Conservation (phyloP, 2,329 filamentous ascomycete genomes). For the Xylariales sp. region DNA sequence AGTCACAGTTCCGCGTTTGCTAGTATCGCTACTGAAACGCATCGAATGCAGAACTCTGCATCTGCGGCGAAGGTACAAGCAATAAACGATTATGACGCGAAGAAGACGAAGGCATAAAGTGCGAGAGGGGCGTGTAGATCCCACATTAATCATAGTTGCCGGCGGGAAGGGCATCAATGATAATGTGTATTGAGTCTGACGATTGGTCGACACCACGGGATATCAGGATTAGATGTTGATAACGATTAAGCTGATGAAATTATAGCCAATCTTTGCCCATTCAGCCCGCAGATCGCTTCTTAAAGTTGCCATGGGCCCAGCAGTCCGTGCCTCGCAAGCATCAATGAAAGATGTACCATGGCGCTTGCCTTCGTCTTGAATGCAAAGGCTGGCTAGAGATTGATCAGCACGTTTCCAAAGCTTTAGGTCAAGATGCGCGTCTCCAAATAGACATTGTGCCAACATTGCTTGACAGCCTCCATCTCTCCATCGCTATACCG, state of each 20-base stretch:
- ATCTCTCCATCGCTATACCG: constrained; percentile 43
- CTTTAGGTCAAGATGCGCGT: constrained; percentile 16
- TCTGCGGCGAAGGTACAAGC: not conserved
- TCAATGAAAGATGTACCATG: constrained; percentile 31
- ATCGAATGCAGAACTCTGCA: not conserved
- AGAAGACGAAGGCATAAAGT: not conserved
- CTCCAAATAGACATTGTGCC: constrained; percentile 37
- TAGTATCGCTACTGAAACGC: not conserved
- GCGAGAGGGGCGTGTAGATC: no score
- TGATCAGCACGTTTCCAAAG: not conserved
- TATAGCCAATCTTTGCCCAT: constrained; percentile 24
- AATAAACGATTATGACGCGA: not conserved
- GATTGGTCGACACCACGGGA: no score
- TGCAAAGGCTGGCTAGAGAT: constrained; percentile 32
- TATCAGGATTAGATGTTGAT: no score
- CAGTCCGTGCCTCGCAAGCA: constrained; percentile 31
- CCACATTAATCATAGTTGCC: no score
- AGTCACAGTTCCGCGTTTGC: constrained; percentile 29
- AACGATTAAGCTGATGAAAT: no score
- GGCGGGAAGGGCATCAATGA: no score
- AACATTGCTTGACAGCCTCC: constrained; percentile 37
- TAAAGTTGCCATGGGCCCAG: constrained; percentile 32
- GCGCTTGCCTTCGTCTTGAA: constrained; percentile 31
- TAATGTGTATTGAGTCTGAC: no score
- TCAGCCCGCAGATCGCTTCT: constrained; percentile 25